Evolutionary conservation across 2,329 filamentous ascomycete species (phyloP), one percentile per base, ranked within the genome.

Genomic region (Myriosclerotinia scirpicola): DNA sequence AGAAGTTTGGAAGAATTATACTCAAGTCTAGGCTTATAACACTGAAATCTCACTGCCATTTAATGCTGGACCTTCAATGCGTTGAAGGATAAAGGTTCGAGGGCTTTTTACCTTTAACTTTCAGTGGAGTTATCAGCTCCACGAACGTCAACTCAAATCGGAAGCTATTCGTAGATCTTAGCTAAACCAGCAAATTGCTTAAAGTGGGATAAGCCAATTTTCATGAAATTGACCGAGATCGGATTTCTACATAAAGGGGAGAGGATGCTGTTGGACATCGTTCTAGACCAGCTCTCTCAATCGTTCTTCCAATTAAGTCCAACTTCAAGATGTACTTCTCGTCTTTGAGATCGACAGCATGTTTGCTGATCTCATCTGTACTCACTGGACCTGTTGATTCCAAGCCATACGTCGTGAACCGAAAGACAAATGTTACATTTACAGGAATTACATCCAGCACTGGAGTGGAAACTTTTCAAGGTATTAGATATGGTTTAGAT

Each of bases 401-500:
- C 30, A 62, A 54, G 14, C 68, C 67, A 20, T 65, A 56, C 40
- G 71, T 73, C 14, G 36, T 70, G 5, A 74, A 77, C 65, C n/a
- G 60, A 7, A 66, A 53, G 17, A 63, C 64, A 2, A 69, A 74
- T 42, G 73, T 83, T 56, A 80, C 76, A 0, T 83, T 82, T 69
- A 67, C 71, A n/a, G 82, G 82, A 12, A 69, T 81, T 26, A 65
- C 75, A 12, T 77, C 79, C 67, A 81, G 81, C 67, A 62, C 61
- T 6, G 79, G 76, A 30, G 76, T 83, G 48, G 81, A 84, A 64
- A 75, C 79, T 11, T 84, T 83, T 68, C 76, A 82, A 5, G 78
- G 78, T n/a, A 80, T 83, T 79, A 34, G 77, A 0, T 84, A 81
- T 58, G 82, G 79, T 5, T 71, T 81, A 61, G 81, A 82, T 68